Evolutionary conservation across 495 filamentous ascomycete genomes (phyloP).

Genomic region (Hyaloscypha variabilis): DNA sequence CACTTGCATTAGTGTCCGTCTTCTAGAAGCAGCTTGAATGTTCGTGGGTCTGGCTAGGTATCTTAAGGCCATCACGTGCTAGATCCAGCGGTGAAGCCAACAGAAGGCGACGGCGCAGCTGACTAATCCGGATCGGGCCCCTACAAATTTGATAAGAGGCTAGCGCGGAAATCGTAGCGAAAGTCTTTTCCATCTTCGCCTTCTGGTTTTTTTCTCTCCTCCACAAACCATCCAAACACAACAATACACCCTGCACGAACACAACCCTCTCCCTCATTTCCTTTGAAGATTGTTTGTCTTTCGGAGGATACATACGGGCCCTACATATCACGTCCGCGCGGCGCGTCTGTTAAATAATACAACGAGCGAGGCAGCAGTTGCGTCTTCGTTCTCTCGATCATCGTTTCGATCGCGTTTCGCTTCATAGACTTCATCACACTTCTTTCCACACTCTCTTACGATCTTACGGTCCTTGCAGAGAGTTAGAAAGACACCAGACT

Average conservation of each 20-base stretch:
- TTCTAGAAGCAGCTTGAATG: too few relatives aligned
- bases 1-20: too few relatives aligned
- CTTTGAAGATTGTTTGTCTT: slow-evolving; percentile 45
- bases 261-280: slow-evolving; percentile 36
- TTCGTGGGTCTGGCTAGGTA: too few relatives aligned
- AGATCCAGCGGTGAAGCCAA: too few relatives aligned
- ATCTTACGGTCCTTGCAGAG: slow-evolving; percentile 28
- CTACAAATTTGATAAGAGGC: slow-evolving; percentile 15
- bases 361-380: slow-evolving; percentile 30
- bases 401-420: slow-evolving; percentile 42
- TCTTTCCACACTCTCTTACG: slow-evolving; percentile 37
- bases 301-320: slow-evolving; percentile 43
- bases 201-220: slow-evolving; percentile 32
- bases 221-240: slow-evolving; percentile 27
- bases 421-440: slow-evolving; percentile 38
- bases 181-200: slow-evolving; percentile 29
- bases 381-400: slow-evolving; percentile 30
- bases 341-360: slow-evolving; percentile 34
- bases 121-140: too few relatives aligned
- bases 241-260: slow-evolving; percentile 27
- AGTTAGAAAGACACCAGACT: slow-evolving; percentile 8
- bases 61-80: not conserved
- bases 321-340: slow-evolving; percentile 41
- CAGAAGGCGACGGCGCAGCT: too few relatives aligned
- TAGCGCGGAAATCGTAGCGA: slow-evolving; percentile 6